These are phyloP conservation scores for Dipodascus geniculatus DNA, from an alignment of 805 yeast genomes.

Conservation along the genomic window DNA sequence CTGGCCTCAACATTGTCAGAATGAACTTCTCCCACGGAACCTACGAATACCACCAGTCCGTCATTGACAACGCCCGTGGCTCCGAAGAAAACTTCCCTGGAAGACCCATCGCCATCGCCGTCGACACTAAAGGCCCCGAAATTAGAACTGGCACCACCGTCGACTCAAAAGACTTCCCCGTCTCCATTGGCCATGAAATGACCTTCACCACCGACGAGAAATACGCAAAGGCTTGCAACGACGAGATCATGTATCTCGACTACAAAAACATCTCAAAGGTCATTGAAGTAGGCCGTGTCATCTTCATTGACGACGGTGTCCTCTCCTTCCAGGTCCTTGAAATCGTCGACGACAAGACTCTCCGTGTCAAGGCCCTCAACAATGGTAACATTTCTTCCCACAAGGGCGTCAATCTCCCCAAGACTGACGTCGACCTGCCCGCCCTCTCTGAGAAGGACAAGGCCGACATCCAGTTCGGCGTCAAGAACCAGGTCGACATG, in stretches of 20 bases:
- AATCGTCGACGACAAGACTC: conserved; percentile 64
- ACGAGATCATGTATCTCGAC: conserved; percentile 77
- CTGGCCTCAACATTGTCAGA: conserved; percentile 1
- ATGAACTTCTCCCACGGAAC: conserved; percentile 70
- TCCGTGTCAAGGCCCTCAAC: conserved; percentile 82
- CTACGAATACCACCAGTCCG: conserved; percentile 94
- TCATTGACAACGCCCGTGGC: conserved; percentile 90
- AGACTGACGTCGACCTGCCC: conserved; percentile 97
- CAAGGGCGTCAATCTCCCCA: conserved; percentile 98
- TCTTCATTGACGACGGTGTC: conserved; percentile 97
- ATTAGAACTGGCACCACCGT: conserved; percentile 96
- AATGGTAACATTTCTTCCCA: conserved; percentile 93
- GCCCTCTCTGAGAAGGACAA: conserved; percentile 96
- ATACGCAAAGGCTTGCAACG: conserved; percentile 63
- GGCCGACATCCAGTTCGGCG: conserved; percentile 88
- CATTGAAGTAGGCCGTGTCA: conserved; percentile 73
- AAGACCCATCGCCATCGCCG: conserved; percentile 95
- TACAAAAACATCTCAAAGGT: conserved; percentile 95
- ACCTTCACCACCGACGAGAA: conserved; percentile 82
- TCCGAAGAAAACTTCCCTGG: conserved; percentile 86
- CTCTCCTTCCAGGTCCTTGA: conserved; percentile 86
- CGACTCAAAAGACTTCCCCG: conserved; percentile 70
- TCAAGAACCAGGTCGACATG: conserved; percentile 96
- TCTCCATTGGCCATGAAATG: conserved; percentile 81
- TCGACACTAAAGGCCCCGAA: conserved; percentile 99